Evolutionary conservation across 345 rosid species (phyloP).

Genomic region (Heritiera fomes): DNA sequence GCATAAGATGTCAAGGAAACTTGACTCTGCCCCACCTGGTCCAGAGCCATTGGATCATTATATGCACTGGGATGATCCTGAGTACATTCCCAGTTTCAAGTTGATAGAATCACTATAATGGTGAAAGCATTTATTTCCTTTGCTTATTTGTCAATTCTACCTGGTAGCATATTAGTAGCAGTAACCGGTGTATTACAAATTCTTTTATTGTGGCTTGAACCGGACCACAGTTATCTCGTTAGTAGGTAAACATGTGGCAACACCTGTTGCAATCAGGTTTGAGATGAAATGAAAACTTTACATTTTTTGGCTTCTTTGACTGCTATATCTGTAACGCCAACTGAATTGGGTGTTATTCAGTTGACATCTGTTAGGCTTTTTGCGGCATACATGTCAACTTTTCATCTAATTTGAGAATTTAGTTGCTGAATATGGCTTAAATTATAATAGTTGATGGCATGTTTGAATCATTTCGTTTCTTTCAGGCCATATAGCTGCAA

Average conservation of each 20-base stretch:
- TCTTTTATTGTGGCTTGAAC: not conserved
- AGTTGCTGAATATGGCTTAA: too few relatives aligned
- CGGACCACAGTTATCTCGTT: not conserved
- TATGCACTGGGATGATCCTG: constrained; percentile 14
- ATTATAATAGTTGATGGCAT: too few relatives aligned
- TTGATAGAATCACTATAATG: constrained; percentile 16
- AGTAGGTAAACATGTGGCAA: not conserved
- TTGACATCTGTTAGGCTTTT: not conserved
- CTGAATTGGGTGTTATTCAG: not conserved
- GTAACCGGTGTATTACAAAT: not conserved
- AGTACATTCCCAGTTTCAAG: constrained; percentile 15
- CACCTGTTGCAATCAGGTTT: constrained; percentile 12
- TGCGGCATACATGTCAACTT: too few relatives aligned
- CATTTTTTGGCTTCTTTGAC: not conserved
- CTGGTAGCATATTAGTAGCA: not conserved
- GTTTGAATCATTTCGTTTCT: too few relatives aligned
- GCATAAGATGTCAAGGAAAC: not conserved
- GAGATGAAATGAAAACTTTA: not conserved
- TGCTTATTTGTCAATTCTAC: not conserved
- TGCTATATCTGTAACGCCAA: too few relatives aligned
- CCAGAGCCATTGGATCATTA: not conserved
- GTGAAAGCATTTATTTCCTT: not conserved
- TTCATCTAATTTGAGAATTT: too few relatives aligned
- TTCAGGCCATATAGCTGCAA: too few relatives aligned
- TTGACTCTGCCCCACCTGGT: constrained; percentile 6